A percentile compares a stretch with the other conserved stretches of the same genome.
These are phyloP conservation scores for Protea cynaroides DNA, from an alignment of 164 flowering plant genomes.

Conservation along the genomic window DNA sequence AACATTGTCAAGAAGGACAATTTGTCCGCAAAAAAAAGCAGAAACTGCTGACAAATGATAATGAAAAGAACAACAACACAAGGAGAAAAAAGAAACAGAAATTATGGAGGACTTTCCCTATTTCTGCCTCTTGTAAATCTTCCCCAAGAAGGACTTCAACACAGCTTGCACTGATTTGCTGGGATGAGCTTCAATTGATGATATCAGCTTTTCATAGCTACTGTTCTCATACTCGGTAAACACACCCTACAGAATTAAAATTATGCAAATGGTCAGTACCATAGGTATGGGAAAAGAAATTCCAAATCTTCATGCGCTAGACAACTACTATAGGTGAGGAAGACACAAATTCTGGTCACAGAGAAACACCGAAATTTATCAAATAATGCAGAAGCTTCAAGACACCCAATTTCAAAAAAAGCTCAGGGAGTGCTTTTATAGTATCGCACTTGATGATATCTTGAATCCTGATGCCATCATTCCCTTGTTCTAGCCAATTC, in stretches of 20 bases:
- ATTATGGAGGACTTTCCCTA: conserved; percentile 14
- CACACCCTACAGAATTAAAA: conserved; percentile 33
- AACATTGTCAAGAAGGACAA: too few relatives aligned
- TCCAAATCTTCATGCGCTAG: neutral
- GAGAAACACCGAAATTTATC: too few relatives aligned
- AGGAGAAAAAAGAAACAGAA: too few relatives aligned
- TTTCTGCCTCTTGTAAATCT: conserved; percentile 89
- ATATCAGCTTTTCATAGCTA: conserved; percentile 48
- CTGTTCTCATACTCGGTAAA: conserved; percentile 59
- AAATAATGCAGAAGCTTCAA: too few relatives aligned
- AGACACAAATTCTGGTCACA: neutral
- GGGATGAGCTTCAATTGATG: conserved; percentile 72
- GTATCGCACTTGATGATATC: too few relatives aligned
- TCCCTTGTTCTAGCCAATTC: neutral
- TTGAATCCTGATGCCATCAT: too few relatives aligned
- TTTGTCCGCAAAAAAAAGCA: too few relatives aligned
- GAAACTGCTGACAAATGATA: too few relatives aligned
- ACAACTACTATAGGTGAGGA: neutral
- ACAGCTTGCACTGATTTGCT: conserved; percentile 84
- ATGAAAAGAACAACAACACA: too few relatives aligned
- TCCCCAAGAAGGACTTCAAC: conserved; percentile 74
- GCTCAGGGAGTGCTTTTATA: too few relatives aligned
- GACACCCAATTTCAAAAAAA: too few relatives aligned
- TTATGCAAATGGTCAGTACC: neutral
- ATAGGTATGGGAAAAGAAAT: neutral